Evolutionary conservation across 805 yeast species (phyloP).

Genomic region (Saccharomycodes ludwigii): DNA sequence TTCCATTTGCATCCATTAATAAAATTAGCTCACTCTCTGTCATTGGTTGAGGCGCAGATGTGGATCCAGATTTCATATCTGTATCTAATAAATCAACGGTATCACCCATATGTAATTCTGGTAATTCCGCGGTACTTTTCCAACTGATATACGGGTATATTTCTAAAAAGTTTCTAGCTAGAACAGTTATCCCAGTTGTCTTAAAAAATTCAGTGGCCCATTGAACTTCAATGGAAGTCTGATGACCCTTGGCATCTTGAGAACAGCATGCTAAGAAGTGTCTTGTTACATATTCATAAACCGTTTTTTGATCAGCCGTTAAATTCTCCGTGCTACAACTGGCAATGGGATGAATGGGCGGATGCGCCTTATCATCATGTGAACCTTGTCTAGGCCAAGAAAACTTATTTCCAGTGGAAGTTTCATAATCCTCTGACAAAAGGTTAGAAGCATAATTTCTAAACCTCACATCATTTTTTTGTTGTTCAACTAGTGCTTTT

Average conservation of each 20-base stretch:
- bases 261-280: slow-evolving; percentile 89
- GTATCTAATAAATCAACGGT: slow-evolving; percentile 41
- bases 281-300: slow-evolving; percentile 77
- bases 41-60: slow-evolving; percentile 69
- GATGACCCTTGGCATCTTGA: slow-evolving; percentile 72
- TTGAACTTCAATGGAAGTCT: slow-evolving; percentile 44
- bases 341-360: slow-evolving; percentile 84
- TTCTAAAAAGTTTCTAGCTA: slow-evolving; percentile 66
- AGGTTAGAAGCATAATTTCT: slow-evolving; percentile 48
- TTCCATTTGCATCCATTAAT: slow-evolving; percentile 92
- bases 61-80: slow-evolving; percentile 57
- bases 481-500: slow-evolving; percentile 45
- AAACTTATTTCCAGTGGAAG: slow-evolving; percentile 27
- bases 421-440: slow-evolving; percentile 21
- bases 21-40: slow-evolving; percentile 89
- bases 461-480: slow-evolving; percentile 47
- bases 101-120: slow-evolving; percentile 49
- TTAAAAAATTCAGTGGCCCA: slow-evolving; percentile 75
- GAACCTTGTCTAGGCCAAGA: slow-evolving; percentile 67
- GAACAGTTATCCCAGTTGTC: slow-evolving; percentile 63
- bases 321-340: slow-evolving; percentile 16
- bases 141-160: slow-evolving; percentile 71
- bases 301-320: slow-evolving; percentile 43
- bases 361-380: slow-evolving; percentile 92
- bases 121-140: slow-evolving; percentile 63